These are phyloP conservation scores for Plasmodium inui DNA, from an alignment of 169 alveolate species.

Conservation along the genomic window DNA sequence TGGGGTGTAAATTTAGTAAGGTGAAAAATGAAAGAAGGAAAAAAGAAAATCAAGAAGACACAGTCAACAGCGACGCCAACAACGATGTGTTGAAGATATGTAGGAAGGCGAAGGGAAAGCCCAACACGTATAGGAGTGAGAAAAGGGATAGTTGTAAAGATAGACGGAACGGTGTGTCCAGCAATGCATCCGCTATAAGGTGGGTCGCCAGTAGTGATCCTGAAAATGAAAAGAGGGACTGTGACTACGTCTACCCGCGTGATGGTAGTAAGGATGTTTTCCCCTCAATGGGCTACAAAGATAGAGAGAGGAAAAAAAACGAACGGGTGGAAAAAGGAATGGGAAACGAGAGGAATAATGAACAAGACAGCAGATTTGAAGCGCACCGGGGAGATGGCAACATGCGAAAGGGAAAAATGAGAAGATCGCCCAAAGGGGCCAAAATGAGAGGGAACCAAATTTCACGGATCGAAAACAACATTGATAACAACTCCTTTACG, in stretches of 20 bases:
- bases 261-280: background rate
- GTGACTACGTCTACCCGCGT: background rate
- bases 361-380: background rate
- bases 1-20: conserved; percentile 75
- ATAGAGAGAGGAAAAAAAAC: background rate
- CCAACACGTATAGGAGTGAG: background rate
- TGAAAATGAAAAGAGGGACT: background rate
- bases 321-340: background rate
- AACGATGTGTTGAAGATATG: conserved; percentile 21
- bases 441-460: background rate
- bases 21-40: conserved; percentile 44
- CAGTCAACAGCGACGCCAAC: background rate
- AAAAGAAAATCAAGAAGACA: background rate
- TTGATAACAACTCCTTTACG: conserved; percentile 29
- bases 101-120: background rate
- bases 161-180: background rate
- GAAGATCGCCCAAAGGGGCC: background rate
- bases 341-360: background rate
- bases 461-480: background rate
- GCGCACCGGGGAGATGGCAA: background rate
- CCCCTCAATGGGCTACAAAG: background rate
- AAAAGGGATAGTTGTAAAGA: background rate
- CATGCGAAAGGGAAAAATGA: background rate
- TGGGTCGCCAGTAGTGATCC: background rate
- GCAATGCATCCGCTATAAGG: background rate